These are phyloP conservation scores for Calvatia gigantea DNA, from an alignment of 768 basidiomycete species.

Conservation along the genomic window DNA sequence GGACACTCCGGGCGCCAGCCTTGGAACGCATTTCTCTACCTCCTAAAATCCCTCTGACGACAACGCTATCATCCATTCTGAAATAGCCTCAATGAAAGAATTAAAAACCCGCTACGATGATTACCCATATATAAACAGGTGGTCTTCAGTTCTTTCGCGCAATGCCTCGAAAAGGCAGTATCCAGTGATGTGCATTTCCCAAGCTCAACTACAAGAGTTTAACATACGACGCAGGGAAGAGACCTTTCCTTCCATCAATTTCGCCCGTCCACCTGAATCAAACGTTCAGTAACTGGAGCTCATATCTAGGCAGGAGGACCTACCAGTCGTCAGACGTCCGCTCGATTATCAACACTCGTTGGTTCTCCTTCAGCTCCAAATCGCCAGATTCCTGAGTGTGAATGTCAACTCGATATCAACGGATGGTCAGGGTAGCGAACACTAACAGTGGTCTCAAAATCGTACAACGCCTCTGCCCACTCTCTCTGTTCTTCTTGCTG, in stretches of 20 bases:
- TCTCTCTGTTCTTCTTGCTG: conserved; percentile 46
- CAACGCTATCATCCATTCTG: no score
- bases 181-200: not conserved
- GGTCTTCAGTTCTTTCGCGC: no score
- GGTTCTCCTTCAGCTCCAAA: conserved; percentile 52
- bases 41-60: no score
- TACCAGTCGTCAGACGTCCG: conserved; percentile 76
- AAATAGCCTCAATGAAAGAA: no score
- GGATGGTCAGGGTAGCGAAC: not conserved
- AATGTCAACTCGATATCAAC: conserved; percentile 4
- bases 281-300: conserved; percentile 8
- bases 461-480: conserved; percentile 79
- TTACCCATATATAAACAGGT: no score
- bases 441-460: conserved; percentile 62
- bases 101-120: no score
- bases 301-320: conserved; percentile 21
- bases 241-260: conserved; percentile 51
- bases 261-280: conserved; percentile 64
- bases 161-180: no score
- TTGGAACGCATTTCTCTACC: no score
- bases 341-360: conserved; percentile 61
- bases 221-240: conserved; percentile 71
- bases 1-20: no score
- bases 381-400: conserved; percentile 66
- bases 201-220: conserved; percentile 41